These are phyloP conservation scores for Huntiella savannae DNA, from an alignment of 2,329 filamentous ascomycete species.

Conservation along the genomic window DNA sequence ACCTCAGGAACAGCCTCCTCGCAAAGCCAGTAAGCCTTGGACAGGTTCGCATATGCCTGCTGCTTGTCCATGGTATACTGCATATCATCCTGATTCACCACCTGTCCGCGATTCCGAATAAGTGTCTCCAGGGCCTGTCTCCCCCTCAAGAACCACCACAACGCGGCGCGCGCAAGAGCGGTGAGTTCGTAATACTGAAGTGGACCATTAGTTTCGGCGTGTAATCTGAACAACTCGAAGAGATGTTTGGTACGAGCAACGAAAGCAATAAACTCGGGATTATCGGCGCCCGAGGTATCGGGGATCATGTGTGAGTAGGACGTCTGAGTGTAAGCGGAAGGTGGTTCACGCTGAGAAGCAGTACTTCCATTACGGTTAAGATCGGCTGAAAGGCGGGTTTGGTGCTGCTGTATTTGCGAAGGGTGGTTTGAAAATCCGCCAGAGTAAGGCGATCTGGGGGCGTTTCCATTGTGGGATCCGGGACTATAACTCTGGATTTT, in stretches of 20 bases:
- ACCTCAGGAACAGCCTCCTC: constrained; percentile 34
- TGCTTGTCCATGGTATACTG: constrained; percentile 38
- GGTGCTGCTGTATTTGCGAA: neutral
- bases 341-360: constrained; percentile 15
- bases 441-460: constrained; percentile 2
- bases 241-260: constrained; percentile 52
- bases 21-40: constrained; percentile 71
- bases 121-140: constrained; percentile 54
- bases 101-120: constrained; percentile 44
- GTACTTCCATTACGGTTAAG: constrained; percentile 14
- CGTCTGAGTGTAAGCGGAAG: constrained; percentile 12
- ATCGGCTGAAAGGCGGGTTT: constrained; percentile 5
- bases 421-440: neutral
- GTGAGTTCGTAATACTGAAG: constrained; percentile 41
- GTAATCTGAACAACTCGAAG: constrained; percentile 55
- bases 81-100: constrained; percentile 29
- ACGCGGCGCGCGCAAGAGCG: constrained; percentile 51
- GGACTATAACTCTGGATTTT: constrained; percentile 8
- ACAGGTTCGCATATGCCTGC: constrained; percentile 70
- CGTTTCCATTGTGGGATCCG: constrained; percentile 1
- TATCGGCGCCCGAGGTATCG: constrained; percentile 1
- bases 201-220: constrained; percentile 54
- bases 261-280: constrained; percentile 39
- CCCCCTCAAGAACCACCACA: constrained; percentile 84
- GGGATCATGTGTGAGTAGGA: constrained; percentile 2